A percentile compares a stretch with the other conserved stretches of the same genome.
Conservation (phyloP, 2,329 filamentous ascomycete genomes). For the Neurospora sp. region DNA sequence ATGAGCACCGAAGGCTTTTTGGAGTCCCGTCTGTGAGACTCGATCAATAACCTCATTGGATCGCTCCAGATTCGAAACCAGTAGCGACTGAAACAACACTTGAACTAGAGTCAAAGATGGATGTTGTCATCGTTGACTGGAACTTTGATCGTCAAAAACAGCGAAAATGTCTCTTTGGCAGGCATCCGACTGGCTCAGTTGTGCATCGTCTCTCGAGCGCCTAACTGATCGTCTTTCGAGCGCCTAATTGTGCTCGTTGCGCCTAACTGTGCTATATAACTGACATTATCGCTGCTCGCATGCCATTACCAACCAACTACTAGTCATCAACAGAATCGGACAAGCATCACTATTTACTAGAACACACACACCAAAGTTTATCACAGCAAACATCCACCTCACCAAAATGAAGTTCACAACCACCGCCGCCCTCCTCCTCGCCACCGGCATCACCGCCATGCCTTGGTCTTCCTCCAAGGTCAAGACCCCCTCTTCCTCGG, state of each 20-base stretch:
- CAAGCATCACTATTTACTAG: too few species aligned
- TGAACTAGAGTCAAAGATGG: neutral
- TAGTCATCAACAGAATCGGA: too few species aligned
- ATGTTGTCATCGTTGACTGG: neutral
- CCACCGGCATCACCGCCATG: neutral
- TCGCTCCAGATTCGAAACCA: neutral
- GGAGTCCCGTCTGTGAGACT: neutral
- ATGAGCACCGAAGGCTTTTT: neutral
- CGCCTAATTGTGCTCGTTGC: neutral
- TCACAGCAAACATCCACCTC: neutral
- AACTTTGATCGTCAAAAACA: neutral
- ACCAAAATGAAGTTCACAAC: neutral
- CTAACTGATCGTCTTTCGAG: neutral
- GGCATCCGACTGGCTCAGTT: neutral
- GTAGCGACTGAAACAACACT: neutral
- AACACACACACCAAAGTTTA: too few species aligned
- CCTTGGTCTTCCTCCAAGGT: neutral
- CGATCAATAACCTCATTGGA: neutral
- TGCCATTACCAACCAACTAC: neutral
- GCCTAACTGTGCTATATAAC: neutral
- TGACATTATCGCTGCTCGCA: neutral
- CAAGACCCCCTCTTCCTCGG: neutral
- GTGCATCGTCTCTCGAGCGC: neutral
- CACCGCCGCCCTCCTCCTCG: neutral
- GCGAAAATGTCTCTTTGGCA: neutral